Base-by-base conservation (phyloP, 768 basidiomycete species). In the Hericium erinaceus region DNA sequence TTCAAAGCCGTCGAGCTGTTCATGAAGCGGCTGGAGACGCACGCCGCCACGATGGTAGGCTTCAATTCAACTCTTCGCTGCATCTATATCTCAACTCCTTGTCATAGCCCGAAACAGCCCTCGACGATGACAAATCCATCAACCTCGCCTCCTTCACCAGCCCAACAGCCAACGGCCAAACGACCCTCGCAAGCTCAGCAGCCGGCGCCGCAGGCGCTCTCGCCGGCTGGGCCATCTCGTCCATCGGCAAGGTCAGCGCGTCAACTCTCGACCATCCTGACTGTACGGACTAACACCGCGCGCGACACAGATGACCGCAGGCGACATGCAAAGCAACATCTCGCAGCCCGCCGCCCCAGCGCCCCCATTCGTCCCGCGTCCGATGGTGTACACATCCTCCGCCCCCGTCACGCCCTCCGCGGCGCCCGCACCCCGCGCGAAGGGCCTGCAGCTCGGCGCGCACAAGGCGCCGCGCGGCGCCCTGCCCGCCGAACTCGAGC, bases 201-300 rank as follows among this genome's bases (percentile, higher is more conserved):
- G 85, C 93, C 0, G 94, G 93, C 0, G 95, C 94, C 2, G 95
- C 95, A 16, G 87, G 90, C 8, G 89, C 86, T 16, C 74, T 99
- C 3, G 95, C 95, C 13, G 92, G 94, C 6, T 98, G 95, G 95
- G 95, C 95, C 2, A 92, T 98, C 46, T 89, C 92, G 4, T 93
- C 89, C 0, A 65, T 98, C 0, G 85, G 89, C 26, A 94, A 84
- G 77, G 89, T 89, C 55, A 33, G 73, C 56, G 13, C 41, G 12
- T 52, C 9, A 16, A 4, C 12, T 48, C 28, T 4, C 28, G 46
- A 12, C 12, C 3, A 10, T 11, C 10, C 15, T 51, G 24, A 24
- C 24, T 2, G 16, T 4, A 1, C 20, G n/a, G n/a, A 12, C 38
- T 28, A 39, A n/a, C 20, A 24, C 52, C 2, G 33, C 24, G 20